Percentiles rank a stretch among this genome's conserved stretches.
These are phyloP conservation scores for Apiotrichum sp. DNA, from an alignment of 1,284 basidiomycete genomes.

Conservation along the genomic window DNA sequence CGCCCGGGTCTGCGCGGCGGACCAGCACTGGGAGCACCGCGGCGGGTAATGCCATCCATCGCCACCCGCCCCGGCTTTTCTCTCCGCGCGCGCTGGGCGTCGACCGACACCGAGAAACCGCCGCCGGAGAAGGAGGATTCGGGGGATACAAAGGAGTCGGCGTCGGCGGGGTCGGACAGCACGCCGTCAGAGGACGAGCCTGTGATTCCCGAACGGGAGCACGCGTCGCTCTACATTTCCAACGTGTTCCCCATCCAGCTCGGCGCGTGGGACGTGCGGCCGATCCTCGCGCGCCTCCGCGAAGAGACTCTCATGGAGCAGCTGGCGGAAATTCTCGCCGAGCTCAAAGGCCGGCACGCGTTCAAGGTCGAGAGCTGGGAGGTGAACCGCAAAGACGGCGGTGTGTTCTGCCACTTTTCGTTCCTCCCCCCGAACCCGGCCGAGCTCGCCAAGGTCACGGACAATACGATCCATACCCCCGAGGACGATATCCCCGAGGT, in stretches of 20 bases:
- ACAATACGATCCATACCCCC: constrained; percentile 18
- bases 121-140: no score
- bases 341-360: constrained; percentile 29
- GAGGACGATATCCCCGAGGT: constrained; percentile 19
- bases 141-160: no score
- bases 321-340: constrained; percentile 34
- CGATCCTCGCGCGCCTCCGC: constrained; percentile 25
- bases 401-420: constrained; percentile 74
- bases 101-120: no score
- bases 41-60: no score
- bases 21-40: no score
- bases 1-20: no score
- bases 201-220: constrained; percentile 17
- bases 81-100: no score
- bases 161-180: not conserved
- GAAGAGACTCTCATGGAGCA: constrained; percentile 44
- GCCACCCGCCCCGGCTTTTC: no score
- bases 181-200: not conserved
- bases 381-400: constrained; percentile 48
- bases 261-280: constrained; percentile 39
- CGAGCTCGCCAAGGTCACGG: constrained; percentile 12
- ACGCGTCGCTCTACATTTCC: constrained; percentile 46
- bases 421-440: constrained; percentile 50
- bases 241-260: constrained; percentile 45
- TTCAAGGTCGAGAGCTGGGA: constrained; percentile 45